Base-by-base conservation (phyloP, 306 rosid species). In the Macrotyloma uniflorum region DNA sequence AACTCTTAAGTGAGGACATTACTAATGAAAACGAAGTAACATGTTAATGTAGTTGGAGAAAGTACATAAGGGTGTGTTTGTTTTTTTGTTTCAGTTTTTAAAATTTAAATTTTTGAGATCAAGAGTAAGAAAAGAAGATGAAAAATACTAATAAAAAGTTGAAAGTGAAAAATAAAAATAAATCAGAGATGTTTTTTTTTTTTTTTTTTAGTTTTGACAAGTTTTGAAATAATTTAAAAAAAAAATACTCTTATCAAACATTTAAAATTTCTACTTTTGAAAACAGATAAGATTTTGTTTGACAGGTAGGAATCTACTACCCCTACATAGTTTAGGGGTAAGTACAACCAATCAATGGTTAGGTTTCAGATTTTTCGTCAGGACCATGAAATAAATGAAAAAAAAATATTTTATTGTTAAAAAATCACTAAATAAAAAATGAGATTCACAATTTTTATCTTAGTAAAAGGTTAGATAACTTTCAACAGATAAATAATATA, bases 1-100 rank as follows among this genome's bases (percentile, higher is more conserved):
- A 35, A 19, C 23, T 78, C 22, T 42, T 38, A 35, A 19, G 46
- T 78, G 10, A 55, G 50, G 18, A 78, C n/a, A 78, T 58, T 78
- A 30, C 36, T 76, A 42, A 54, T 4, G 59, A 36, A 19, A 67
- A 68, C 8, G 30, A 18, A 26, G 22, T 32, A 32, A 13, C 35
- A 26, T 66, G 26, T 67, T 57, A 40, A 50, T 71, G 11, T 72
- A 5, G 66, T 53, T 53, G 8, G 20, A 51, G 22, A 5, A 12
- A 51, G 22, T 15, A 19, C 20, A 3, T 18, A 3, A 0, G 55
- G 57, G 11, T 7, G 23, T 18, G 20, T 16, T 47, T 50, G 4
- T n/a, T 18, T 50, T 8, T 19, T 50, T 2, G 3, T 36, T 49
- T 46, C 0, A 14, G 49, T 11, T 45, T 50, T 50, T 50, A n/a